A percentile compares a stretch with the other conserved stretches of the same genome.
Conservation (phyloP, 2,329 filamentous ascomycete species). For the Talaromyces atroroseus region DNA sequence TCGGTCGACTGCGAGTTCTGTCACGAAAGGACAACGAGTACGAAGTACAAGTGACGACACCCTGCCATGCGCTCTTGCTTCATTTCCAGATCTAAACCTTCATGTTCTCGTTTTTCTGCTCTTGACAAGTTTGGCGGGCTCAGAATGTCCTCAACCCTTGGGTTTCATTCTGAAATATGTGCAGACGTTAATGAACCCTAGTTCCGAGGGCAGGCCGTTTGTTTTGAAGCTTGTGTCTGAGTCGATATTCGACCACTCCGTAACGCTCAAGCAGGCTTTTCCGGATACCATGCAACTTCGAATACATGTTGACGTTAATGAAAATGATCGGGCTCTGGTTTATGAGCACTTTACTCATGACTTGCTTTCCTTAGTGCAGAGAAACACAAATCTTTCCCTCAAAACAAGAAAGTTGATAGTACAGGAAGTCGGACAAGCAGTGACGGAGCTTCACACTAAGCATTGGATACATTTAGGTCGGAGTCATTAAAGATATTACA, state of each 20-base stretch:
- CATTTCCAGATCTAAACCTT: no score
- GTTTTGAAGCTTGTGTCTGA: slow-evolving; percentile 14
- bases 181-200: not conserved
- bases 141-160: slow-evolving; percentile 5
- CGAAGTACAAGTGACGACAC: not conserved
- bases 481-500: not conserved
- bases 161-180: no score
- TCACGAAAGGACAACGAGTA: no score
- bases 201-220: slow-evolving; percentile 4
- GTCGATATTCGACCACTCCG: slow-evolving; percentile 12
- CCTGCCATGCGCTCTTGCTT: not conserved
- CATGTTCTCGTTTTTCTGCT: not conserved
- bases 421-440: not conserved
- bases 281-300: not conserved
- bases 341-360: not conserved
- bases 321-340: not conserved
- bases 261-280: slow-evolving; percentile 5
- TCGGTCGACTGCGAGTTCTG: no score
- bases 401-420: not conserved
- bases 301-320: not conserved
- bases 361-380: not conserved
- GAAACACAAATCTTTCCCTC: not conserved
- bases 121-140: not conserved
- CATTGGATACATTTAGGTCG: slow-evolving; percentile 1
- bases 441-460: not conserved